A percentile compares a stretch with the other conserved stretches of the same genome.
phyloP scores from a whole-genome alignment of 371 early-diverging fungal species.

The Syncephalastrum sp. region DNA sequence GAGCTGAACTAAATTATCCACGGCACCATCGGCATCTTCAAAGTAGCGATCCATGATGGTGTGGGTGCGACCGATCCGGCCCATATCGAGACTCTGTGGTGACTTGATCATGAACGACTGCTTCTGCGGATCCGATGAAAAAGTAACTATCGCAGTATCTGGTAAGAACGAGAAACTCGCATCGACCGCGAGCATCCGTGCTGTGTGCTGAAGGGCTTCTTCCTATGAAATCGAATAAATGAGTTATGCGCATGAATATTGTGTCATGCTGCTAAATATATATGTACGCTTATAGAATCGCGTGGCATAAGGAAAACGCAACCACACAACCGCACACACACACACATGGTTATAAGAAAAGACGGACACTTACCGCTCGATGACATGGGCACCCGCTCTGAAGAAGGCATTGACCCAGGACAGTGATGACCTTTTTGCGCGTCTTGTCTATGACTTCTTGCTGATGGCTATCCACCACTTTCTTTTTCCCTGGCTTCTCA shows the following conservation, averaged over 20 bases:
- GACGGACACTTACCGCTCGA: slow-evolving; percentile 30
- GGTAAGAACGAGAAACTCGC: slow-evolving; percentile 41
- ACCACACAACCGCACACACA: not conserved
- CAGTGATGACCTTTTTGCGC: slow-evolving; percentile 24
- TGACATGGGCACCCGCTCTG: slow-evolving; percentile 47
- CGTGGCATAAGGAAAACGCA: not conserved
- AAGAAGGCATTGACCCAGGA: slow-evolving; percentile 34
- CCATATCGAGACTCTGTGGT: slow-evolving; percentile 36
- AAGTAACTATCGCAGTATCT: slow-evolving; percentile 37
- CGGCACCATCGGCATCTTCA: slow-evolving; percentile 11
- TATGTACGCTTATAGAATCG: too few relatives aligned
- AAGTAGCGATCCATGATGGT: slow-evolving; percentile 31
- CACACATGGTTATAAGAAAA: not conserved
- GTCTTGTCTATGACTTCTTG: too few relatives aligned
- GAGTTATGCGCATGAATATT: too few relatives aligned
- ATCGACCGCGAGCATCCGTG: slow-evolving; percentile 23
- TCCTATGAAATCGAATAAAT: slow-evolving; percentile 19
- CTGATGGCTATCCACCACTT: too few relatives aligned
- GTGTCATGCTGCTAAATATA: too few relatives aligned
- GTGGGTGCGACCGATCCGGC: slow-evolving; percentile 37
- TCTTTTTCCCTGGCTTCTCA: too few relatives aligned
- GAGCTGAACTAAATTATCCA: not conserved
- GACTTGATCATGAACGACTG: slow-evolving; percentile 45
- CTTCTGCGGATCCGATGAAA: slow-evolving; percentile 6
- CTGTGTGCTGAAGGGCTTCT: slow-evolving; percentile 34